These are phyloP conservation scores for Tripidium arundinaceum DNA, from an alignment of 202 grass and related monocot genomes.

Conservation along the genomic window DNA sequence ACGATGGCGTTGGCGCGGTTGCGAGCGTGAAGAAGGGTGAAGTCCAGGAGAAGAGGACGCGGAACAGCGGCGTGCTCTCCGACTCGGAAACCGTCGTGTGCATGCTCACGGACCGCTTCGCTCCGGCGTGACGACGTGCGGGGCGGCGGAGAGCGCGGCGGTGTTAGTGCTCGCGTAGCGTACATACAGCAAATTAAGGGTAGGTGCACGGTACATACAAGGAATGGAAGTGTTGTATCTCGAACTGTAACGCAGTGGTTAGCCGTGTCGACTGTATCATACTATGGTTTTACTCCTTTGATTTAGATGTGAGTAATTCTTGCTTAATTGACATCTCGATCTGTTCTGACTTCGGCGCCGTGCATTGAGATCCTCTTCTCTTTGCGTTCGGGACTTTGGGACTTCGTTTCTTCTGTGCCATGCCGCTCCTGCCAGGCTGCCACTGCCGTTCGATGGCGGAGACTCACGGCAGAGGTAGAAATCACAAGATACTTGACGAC, in stretches of 20 bases:
- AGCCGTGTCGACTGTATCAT: background rate
- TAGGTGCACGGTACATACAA: background rate
- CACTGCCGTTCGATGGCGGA: background rate
- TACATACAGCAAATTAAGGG: no score
- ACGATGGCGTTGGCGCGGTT: background rate
- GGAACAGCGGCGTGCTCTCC: slow-evolving; percentile 33
- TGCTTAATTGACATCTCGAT: background rate
- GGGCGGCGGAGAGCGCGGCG: no score
- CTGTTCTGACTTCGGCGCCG: background rate
- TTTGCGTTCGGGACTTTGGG: background rate
- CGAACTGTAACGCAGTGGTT: background rate
- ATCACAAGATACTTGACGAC: background rate
- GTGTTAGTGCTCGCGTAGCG: no score
- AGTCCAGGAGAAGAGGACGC: slow-evolving; percentile 26
- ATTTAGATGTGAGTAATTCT: background rate
- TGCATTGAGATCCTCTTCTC: background rate
- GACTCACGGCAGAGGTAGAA: no score
- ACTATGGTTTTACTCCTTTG: background rate
- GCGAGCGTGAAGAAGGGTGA: background rate
- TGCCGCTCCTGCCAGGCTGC: no score
- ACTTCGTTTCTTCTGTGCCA: background rate
- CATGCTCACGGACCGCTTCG: slow-evolving; percentile 78
- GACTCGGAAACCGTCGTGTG: slow-evolving; percentile 61
- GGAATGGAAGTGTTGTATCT: background rate
- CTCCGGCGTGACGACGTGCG: slow-evolving; percentile 50